phyloP scores from a whole-genome alignment of 23 red algal species.

The Cyanidium caldarium region DNA sequence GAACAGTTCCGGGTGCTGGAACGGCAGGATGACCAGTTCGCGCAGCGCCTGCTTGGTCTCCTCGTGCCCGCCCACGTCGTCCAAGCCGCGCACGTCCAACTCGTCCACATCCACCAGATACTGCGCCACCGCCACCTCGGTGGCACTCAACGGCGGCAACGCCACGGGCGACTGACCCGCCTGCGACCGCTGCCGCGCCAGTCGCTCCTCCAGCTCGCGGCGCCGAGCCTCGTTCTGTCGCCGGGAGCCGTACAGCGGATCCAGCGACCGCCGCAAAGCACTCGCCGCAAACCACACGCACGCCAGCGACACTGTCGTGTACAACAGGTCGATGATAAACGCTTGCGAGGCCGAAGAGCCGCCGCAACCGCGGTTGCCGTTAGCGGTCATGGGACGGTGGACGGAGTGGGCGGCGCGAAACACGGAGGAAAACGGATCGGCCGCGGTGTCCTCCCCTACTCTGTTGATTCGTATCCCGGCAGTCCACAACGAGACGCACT shows the following conservation, averaged over 20 bases:
- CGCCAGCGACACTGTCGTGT: neutral
- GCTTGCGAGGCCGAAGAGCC: too few relatives aligned
- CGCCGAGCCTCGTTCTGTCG: neutral
- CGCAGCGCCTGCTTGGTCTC: constrained; percentile 67
- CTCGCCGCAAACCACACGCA: neutral
- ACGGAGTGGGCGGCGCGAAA: too few relatives aligned
- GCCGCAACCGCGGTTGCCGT: too few relatives aligned
- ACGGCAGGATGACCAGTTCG: constrained; percentile 67
- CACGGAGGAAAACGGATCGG: too few relatives aligned
- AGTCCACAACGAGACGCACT: too few relatives aligned
- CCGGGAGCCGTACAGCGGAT: neutral
- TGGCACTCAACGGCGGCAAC: constrained; percentile 23
- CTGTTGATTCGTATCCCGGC: too few relatives aligned
- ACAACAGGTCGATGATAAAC: too few relatives aligned
- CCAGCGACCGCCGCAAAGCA: neutral
- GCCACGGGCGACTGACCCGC: constrained; percentile 26
- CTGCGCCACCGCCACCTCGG: constrained; percentile 52
- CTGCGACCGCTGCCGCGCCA: neutral
- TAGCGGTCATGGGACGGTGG: too few relatives aligned
- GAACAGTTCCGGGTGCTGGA: constrained; percentile 55
- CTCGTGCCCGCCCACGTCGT: constrained; percentile 57
- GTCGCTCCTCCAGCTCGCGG: constrained; percentile 3
- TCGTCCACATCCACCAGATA: constrained; percentile 91
- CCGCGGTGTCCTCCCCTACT: too few relatives aligned
- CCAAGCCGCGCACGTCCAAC: constrained; percentile 34